Conservation (phyloP, 176 grass and related monocot species). For the Triticum turgidum region DNA sequence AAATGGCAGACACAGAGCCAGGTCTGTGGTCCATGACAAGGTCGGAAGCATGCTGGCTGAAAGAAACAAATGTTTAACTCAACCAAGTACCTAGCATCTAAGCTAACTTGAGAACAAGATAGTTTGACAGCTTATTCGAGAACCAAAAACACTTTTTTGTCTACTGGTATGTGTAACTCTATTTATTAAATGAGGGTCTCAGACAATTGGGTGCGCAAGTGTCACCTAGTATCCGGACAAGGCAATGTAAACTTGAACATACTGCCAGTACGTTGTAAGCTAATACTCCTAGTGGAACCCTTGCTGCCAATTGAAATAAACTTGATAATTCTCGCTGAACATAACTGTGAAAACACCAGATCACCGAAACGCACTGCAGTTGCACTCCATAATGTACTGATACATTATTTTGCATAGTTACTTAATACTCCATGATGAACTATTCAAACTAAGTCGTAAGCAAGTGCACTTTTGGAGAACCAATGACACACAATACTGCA, state of each 20-base stretch:
- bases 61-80: background rate
- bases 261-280: background rate
- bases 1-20: background rate
- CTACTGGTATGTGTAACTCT: background rate
- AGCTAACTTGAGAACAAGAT: background rate
- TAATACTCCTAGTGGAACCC: background rate
- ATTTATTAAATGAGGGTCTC: conserved; percentile 1
- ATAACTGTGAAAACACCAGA: background rate
- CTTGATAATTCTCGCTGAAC: background rate
- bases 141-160: background rate
- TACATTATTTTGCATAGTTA: background rate
- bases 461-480: background rate
- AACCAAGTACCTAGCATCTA: background rate
- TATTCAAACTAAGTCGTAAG: background rate
- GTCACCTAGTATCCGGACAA: background rate
- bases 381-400: background rate
- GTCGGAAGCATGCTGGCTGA: background rate
- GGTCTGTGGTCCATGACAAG: background rate
- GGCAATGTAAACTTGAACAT: conserved; percentile 7
- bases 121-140: background rate
- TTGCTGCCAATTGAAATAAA: background rate
- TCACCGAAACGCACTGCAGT: background rate
- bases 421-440: background rate
- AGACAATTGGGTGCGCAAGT: background rate
- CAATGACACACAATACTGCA: background rate